Base-by-base conservation (phyloP, 2,329 filamentous ascomycete species). In the Neonectria hederae region DNA sequence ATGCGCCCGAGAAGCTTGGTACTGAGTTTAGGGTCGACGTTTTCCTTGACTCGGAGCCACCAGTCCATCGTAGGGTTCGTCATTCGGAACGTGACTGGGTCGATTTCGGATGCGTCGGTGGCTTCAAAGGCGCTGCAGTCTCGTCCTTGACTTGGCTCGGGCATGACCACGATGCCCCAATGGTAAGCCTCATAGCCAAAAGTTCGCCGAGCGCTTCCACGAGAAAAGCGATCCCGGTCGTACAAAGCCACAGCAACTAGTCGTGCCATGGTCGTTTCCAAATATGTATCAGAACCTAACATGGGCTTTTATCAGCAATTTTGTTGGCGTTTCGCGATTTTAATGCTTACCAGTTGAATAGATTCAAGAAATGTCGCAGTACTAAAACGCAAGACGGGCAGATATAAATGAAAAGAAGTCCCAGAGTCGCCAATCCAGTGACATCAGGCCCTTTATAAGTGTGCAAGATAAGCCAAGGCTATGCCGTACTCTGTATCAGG, bases 1-100 rank as follows among this genome's bases (percentile, higher is more conserved):
- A 78, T 66, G 7, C 69, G 63, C 7, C 75, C 76, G 7, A 78
- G 30, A 0, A 76, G 67, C 62, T 77, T 77, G 2, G 17, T 9
- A 53, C 60, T 69, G 14, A 63, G 54, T 3, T 17, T n/a, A 30
- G 68, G 63, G 24, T 74, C 64, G 4, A 70, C 53, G 14, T 70
- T 61, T 40, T 62, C 28, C 40, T 67, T 62, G 21, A 40, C 30
- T 11, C 69, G 67, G 22, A 76, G 69, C 74, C 71, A 74, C 76
- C 76, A 78, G 53, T 75, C 69, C 75, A 78, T 76, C 38, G 63
- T 66, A 14, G 76, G 77, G 46, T 78, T 78, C 3, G 48, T 66
- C 70, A 77, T 65, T 49, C 76, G 70, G 6, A 74, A 76, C 1
- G 75, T 77, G 6, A 66, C 64, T 2, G 70, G 72, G 57, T 78